phyloP scores from a whole-genome alignment of 768 basidiomycete species.

The Leccinellum rugosiceps region DNA sequence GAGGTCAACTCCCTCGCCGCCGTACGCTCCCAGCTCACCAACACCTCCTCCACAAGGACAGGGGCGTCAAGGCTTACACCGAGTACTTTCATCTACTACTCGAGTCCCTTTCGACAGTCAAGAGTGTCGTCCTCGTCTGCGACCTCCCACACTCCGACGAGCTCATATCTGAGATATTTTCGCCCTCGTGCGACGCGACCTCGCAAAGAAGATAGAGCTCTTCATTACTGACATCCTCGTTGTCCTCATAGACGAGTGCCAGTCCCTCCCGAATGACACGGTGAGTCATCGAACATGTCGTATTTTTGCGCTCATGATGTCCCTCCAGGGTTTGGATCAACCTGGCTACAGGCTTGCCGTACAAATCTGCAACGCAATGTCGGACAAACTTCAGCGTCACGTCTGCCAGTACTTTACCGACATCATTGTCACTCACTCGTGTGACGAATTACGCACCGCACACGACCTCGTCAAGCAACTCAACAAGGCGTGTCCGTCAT shows the following conservation, averaged over 20 bases:
- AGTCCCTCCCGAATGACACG: slow-evolving; percentile 66
- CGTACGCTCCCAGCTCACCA: slow-evolving; percentile 77
- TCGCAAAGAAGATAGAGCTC: slow-evolving; percentile 79
- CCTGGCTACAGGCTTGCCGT: slow-evolving; percentile 80
- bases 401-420: slow-evolving; percentile 93
- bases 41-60: slow-evolving; percentile 88
- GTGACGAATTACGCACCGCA: slow-evolving; percentile 64
- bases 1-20: slow-evolving; percentile 68
- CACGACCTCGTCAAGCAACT: slow-evolving; percentile 86
- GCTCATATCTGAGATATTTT: slow-evolving; percentile 80
- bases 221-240: slow-evolving; percentile 89
- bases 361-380: slow-evolving; percentile 77
- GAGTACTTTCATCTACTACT: slow-evolving; percentile 97
- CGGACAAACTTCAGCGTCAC: slow-evolving; percentile 85
- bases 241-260: slow-evolving; percentile 88
- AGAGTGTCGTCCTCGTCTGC: slow-evolving; percentile 90
- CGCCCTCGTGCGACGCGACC: slow-evolving; percentile 66
- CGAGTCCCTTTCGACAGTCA: slow-evolving; percentile 89
- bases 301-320: slow-evolving; percentile 2
- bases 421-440: slow-evolving; percentile 62
- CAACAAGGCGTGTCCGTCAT: slow-evolving; percentile 71
- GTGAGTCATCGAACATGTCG: slow-evolving; percentile 38
- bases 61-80: slow-evolving; percentile 93
- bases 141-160: slow-evolving; percentile 88
- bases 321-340: slow-evolving; percentile 58